Evolutionary conservation across 2,329 filamentous ascomycete genomes (phyloP), one percentile per base, ranked within the genome.

Genomic region (Ascochyta fabae): DNA sequence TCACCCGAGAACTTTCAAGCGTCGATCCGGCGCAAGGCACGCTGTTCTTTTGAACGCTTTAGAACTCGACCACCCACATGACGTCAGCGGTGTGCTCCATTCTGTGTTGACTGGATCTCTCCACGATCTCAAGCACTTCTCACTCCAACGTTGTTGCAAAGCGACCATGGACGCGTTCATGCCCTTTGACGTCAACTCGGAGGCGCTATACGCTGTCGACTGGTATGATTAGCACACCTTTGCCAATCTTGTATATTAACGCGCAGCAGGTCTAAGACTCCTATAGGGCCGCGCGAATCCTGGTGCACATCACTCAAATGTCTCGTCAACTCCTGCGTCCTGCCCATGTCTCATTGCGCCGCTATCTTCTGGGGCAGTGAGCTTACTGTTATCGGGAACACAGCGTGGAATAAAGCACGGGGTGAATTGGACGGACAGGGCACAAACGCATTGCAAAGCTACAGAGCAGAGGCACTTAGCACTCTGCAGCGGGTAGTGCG

Each of bases 341-440:
- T 75, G 16, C 73, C 77, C 12, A 71, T 81, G 44, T 67, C 73
- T 10, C 77, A 80, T 55, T 74, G 76, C 10, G 65, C 76, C 3
- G 77, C 76, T 38, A 68, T 80, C 22, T 79, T 79, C 60, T 80
- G 78, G 77, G 74, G 74, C 15, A 58, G 70, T 9, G 68, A 76
- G 10, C 64, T 78, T 22, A 57, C 68, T 9, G 67, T 77, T 12
- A 64, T 79, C 6, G 73, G 78, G 60, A 80, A 80, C 53, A 48
- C 76, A 13, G 72, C 74, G 5, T 81, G 78, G 78, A 66, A 59
- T 13, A 74, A 73, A 45, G 71, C 69, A 6, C 67, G 70, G 9
- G 71, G 68, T 15, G 63, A 68, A 12, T 53, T 72, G 3, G 62
- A 70, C 29, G 71, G 71, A 36, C 75, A 78, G 61, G 77, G 76